These are phyloP conservation scores for Jackrogersella minutella DNA, from an alignment of 495 filamentous ascomycete genomes.

Conservation along the genomic window DNA sequence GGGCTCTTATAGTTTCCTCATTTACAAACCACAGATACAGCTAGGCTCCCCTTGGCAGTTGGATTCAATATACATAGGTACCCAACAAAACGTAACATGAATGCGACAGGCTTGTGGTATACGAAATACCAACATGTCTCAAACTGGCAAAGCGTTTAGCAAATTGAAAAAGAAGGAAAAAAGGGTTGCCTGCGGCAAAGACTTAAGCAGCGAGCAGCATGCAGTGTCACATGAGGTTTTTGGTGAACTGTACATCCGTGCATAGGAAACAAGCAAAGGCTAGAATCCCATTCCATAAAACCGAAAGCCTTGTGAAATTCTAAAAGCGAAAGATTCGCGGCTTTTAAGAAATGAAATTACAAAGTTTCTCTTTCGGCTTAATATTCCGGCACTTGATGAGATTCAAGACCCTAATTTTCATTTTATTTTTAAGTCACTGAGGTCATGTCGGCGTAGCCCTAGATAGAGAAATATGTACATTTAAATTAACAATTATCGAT, in stretches of 20 bases:
- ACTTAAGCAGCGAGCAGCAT: too few relatives aligned
- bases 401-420: background rate
- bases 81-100: background rate
- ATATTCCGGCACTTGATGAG: background rate
- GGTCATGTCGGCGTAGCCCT: conserved; percentile 17
- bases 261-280: too few relatives aligned
- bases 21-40: background rate
- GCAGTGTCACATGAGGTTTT: too few relatives aligned
- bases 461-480: background rate
- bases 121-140: background rate
- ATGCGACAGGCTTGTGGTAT: background rate
- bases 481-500: conserved; percentile 25
- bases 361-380: conserved; percentile 1
- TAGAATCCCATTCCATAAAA: background rate
- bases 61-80: background rate
- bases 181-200: background rate
- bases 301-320: background rate
- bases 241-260: too few relatives aligned
- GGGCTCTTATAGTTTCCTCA: background rate
- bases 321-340: background rate
- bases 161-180: background rate
- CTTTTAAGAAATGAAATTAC: conserved; percentile 1
- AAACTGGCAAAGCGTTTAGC: background rate
- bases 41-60: conserved; percentile 1
- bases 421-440: conserved; percentile 14